Conservation (phyloP, 1,139 yeast species). For the Waltiozyma sp. region DNA sequence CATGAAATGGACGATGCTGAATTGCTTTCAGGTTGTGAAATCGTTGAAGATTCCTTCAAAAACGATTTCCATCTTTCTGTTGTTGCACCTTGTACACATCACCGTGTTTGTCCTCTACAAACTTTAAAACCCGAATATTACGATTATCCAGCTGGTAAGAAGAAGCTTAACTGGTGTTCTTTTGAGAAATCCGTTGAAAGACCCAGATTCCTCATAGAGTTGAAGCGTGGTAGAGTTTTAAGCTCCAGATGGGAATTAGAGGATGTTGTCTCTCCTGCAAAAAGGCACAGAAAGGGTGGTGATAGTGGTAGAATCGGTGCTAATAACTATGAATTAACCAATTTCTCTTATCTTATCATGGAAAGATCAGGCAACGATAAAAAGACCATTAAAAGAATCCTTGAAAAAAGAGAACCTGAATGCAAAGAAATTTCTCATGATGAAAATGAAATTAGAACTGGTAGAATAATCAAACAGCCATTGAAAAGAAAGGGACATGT, state of each 20-base stretch:
- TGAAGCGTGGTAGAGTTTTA: constrained; percentile 69
- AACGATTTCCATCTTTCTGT: constrained; percentile 46
- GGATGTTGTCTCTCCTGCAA: constrained; percentile 27
- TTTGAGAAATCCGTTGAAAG: constrained; percentile 65
- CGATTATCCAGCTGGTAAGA: constrained; percentile 44
- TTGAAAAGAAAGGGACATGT: constrained; percentile 77
- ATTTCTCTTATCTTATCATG: constrained; percentile 66
- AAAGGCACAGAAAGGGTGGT: constrained; percentile 31
- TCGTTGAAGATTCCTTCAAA: constrained; percentile 16
- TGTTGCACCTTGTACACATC: constrained; percentile 89
- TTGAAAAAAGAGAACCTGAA: constrained; percentile 14
- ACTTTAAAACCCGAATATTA: constrained; percentile 62
- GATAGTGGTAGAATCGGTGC: constrained; percentile 66
- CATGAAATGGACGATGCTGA: constrained; percentile 26
- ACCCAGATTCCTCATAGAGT: constrained; percentile 67
- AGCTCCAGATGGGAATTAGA: constrained; percentile 57
- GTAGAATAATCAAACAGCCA: constrained; percentile 61
- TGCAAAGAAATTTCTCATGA: constrained; percentile 25
- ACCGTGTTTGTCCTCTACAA: constrained; percentile 78
- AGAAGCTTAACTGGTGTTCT: constrained; percentile 58
- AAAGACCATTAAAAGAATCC: constrained; percentile 19
- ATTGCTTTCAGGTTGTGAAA: constrained; percentile 28
- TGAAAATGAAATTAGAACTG: constrained; percentile 38
- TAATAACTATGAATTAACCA: constrained; percentile 60
- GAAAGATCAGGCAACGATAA: constrained; percentile 38